Base-by-base conservation (phyloP, 148 eudicot species). In the Beta vulgaris region DNA sequence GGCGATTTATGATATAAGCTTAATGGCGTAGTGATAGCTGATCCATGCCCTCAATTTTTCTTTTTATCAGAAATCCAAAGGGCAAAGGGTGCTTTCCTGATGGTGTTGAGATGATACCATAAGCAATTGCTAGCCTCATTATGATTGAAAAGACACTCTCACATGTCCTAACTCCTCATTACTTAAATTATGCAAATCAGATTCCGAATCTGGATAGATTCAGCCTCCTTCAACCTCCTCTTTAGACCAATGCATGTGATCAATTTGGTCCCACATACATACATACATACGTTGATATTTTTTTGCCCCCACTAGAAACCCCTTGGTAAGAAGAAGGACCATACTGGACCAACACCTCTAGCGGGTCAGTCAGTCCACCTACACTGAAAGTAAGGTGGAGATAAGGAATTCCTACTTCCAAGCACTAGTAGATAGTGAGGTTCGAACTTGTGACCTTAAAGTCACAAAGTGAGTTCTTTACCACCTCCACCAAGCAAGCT, bases 111-210 rank as follows among this genome's bases (percentile, higher is more conserved):
- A 89, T 84, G 19, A 87, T 82, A 37, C 90, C 88, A 77, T 78
- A 87, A 48, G 86, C 89, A 78, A 87, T 78, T 31, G 93, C 89
- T 66, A 81, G 57, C 74, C 90, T 85, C 77, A 76, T 84, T 84
- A 58, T 87, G 88, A 81, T 78, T 81, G 73, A 86, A 85, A 51
- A 88, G 84, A 69, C 61, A 66, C 51, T 81, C 84, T 44, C 76
- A 81, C 76, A 79, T 78, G 46, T 84, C 95, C 84, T 90, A 79
- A 76, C 40, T 84, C 95, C 84, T 90, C 90, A 36, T 39, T 23
- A 73, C 83, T 85, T 75, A 87, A 76, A 68, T 90, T 92, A 87
- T 90, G 89, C 72, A 88, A 63, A 70, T 71, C 80, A 39, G 90
- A 88, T 72, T 86, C 90, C 43, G 61, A 81, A 74, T 90, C 87